A percentile compares a stretch with the other conserved stretches of the same genome.
These are phyloP conservation scores for Mucuna pruriens DNA, from an alignment of 306 rosid genomes.

Conservation along the genomic window DNA sequence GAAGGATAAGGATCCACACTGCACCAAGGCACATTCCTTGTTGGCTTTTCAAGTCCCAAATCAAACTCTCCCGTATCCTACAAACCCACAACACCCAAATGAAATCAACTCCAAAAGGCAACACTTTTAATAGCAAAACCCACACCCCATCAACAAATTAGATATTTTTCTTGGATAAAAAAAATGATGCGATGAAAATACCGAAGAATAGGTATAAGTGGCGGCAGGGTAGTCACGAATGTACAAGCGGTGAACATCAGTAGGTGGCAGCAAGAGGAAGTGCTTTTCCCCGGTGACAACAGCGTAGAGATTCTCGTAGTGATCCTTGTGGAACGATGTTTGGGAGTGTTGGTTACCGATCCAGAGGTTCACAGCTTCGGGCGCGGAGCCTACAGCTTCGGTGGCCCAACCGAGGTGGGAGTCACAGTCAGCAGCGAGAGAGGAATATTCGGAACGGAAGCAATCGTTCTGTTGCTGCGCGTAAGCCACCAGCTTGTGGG, in stretches of 20 bases:
- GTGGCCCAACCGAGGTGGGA: constrained; percentile 70
- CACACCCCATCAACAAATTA: not conserved
- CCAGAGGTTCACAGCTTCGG: constrained; percentile 88
- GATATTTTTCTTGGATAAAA: not conserved
- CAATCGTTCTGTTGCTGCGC: constrained; percentile 88
- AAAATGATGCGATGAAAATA: constrained; percentile 5
- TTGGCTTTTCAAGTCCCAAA: constrained; percentile 68
- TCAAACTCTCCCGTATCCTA: constrained; percentile 64
- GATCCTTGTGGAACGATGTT: constrained; percentile 83
- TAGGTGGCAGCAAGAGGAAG: constrained; percentile 78
- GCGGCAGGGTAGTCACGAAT: constrained; percentile 71
- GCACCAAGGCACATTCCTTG: constrained; percentile 79
- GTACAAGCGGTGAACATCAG: constrained; percentile 81
- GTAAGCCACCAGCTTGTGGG: constrained; percentile 55
- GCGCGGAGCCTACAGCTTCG: constrained; percentile 64
- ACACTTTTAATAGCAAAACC: not conserved
- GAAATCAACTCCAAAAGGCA: constrained; percentile 16
- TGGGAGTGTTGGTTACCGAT: constrained; percentile 63
- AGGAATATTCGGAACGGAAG: constrained; percentile 64
- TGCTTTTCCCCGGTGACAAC: constrained; percentile 78
- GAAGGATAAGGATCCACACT: constrained; percentile 81
- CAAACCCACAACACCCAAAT: constrained; percentile 25
- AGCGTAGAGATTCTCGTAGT: constrained; percentile 85
- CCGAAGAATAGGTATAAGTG: constrained; percentile 59
- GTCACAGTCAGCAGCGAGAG: constrained; percentile 66